Conservation (phyloP, 108 stramenopile genomes). For the Chaetoceros muelleri region DNA sequence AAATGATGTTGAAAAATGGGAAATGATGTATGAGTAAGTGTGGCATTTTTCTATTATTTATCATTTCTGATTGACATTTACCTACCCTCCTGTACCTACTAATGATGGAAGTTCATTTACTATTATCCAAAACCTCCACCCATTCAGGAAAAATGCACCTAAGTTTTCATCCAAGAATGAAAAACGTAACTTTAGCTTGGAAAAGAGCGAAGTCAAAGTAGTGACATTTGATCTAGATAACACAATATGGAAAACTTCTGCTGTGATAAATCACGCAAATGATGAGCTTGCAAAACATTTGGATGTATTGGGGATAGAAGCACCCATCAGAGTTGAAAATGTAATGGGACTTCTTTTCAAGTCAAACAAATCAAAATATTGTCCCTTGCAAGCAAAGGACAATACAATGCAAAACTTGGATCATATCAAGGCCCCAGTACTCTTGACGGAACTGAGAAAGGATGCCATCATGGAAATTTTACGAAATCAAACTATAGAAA, state of each 20-base stretch:
- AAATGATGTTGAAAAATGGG: too few relatives aligned
- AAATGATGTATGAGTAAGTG: too few relatives aligned
- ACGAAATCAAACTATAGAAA: constrained; percentile 23
- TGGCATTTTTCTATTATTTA: too few relatives aligned
- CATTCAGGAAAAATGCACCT: not conserved
- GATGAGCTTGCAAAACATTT: constrained; percentile 47
- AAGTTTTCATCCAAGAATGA: not conserved
- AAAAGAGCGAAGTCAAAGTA: constrained; percentile 29
- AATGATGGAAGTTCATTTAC: too few relatives aligned
- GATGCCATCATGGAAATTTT: constrained; percentile 55
- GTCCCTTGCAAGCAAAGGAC: constrained; percentile 22
- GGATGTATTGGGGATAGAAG: constrained; percentile 17
- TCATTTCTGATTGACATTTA: too few relatives aligned
- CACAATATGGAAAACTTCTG: constrained; percentile 70
- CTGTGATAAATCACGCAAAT: constrained; percentile 63
- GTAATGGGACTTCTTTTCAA: constrained; percentile 62
- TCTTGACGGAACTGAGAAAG: constrained; percentile 58
- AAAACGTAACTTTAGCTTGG: not conserved
- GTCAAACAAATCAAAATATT: constrained; percentile 20
- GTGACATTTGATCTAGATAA: constrained; percentile 81
- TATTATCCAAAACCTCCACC: too few relatives aligned
- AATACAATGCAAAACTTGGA: not conserved
- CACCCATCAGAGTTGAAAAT: constrained; percentile 42
- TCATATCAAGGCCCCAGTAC: constrained; percentile 31
- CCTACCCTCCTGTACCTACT: too few relatives aligned